These are phyloP conservation scores for Penicillium sp. DNA, from an alignment of 2,329 filamentous ascomycete genomes.

Conservation along the genomic window DNA sequence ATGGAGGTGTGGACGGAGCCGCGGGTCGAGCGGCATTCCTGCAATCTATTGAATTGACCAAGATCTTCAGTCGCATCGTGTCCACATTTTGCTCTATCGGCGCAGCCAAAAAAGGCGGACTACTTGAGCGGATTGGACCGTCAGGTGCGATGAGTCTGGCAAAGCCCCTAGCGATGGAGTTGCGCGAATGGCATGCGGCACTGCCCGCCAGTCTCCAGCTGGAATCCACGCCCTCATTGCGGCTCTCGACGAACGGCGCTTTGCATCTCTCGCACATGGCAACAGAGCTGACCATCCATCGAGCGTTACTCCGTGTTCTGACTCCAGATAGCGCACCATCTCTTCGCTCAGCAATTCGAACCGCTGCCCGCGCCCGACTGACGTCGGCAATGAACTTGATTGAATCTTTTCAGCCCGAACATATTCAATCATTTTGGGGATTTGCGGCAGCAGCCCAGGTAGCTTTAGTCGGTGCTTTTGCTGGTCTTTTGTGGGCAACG, in stretches of 20 bases:
- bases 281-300: not conserved
- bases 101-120: not conserved
- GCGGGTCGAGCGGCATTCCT: not conserved
- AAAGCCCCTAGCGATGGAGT: conserved; percentile 8
- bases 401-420: not conserved
- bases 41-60: not conserved
- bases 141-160: conserved; percentile 7
- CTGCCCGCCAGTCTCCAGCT: conserved; percentile 10
- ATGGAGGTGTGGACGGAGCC: not conserved
- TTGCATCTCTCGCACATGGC: not conserved
- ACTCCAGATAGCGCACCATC: not conserved
- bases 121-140: conserved; percentile 4
- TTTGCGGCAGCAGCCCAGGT: not conserved
- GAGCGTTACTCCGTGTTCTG: not conserved
- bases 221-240: not conserved
- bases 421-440: not conserved
- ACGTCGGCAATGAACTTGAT: not conserved
- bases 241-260: not conserved
- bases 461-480: not conserved
- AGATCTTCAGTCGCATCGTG: not conserved
- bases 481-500: not conserved
- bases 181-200: conserved; percentile 12
- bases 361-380: not conserved
- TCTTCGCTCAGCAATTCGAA: not conserved
- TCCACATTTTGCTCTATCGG: not conserved